Percentiles rank a stretch among this genome's conserved stretches.
Conservation (phyloP, 148 eudicot species). For the Agrostemma githago region DNA sequence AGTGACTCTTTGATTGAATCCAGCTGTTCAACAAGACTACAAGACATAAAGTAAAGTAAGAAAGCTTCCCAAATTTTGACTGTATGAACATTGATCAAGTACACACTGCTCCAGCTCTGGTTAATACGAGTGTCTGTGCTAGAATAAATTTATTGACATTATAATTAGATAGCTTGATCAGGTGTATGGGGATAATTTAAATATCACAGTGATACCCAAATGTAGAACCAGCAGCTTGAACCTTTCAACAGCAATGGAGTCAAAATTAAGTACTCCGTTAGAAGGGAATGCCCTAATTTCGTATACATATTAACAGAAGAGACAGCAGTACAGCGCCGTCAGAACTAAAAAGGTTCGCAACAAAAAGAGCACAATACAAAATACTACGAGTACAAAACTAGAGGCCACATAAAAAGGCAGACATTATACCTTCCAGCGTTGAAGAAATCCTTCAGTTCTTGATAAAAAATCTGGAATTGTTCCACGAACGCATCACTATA, state of each 20-base stretch:
- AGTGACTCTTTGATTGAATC: slow-evolving; percentile 74
- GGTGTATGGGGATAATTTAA: background rate
- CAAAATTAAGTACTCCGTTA: background rate
- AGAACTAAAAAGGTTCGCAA: background rate
- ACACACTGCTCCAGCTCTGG: background rate
- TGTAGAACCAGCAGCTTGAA: background rate
- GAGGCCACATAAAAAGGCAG: background rate
- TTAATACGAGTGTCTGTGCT: background rate
- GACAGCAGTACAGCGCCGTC: background rate
- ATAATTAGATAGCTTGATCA: background rate
- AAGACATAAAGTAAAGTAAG: slow-evolving; percentile 10
- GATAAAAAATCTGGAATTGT: slow-evolving; percentile 82
- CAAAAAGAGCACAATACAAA: background rate
- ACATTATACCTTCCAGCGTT: slow-evolving; percentile 87
- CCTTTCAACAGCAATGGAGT: background rate
- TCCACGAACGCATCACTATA: slow-evolving; percentile 80
- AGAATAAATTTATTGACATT: slow-evolving; percentile 1
- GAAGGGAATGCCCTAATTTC: background rate
- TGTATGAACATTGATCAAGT: background rate
- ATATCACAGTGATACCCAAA: background rate
- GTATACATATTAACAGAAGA: background rate
- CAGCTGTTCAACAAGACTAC: slow-evolving; percentile 91
- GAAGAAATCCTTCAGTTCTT: slow-evolving; percentile 93
- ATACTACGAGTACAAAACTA: background rate
- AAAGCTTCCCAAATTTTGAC: slow-evolving; percentile 4